Evolutionary conservation across 352 stramenopile genomes (phyloP).

Genomic region (Phytophthora niederhauseri): DNA sequence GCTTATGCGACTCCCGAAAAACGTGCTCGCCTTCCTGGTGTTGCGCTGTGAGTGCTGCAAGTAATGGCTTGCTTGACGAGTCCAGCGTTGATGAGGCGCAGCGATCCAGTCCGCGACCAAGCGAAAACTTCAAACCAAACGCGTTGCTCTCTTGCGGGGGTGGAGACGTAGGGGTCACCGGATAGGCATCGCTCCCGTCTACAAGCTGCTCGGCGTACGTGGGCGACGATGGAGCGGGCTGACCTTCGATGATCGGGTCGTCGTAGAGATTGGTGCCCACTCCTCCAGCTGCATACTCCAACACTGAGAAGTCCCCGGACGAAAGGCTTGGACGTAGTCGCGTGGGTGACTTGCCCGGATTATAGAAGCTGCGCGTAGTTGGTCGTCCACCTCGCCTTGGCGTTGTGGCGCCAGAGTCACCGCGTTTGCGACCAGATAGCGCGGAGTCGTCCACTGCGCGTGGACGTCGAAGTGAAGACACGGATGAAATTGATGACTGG

Average conservation of each 20-base stretch:
- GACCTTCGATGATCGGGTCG: slow-evolving; percentile 46
- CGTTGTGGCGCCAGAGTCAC: slow-evolving; percentile 31
- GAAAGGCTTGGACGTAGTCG: slow-evolving; percentile 36
- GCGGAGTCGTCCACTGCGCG: slow-evolving; percentile 52
- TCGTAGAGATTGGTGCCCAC: slow-evolving; percentile 40
- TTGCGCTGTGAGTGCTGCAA: slow-evolving; percentile 44
- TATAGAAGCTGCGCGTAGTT: slow-evolving; percentile 45
- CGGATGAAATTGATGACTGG: slow-evolving; percentile 30
- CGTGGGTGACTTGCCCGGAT: slow-evolving; percentile 34
- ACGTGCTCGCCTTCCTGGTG: slow-evolving; percentile 49
- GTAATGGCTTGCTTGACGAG: slow-evolving; percentile 38
- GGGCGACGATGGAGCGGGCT: slow-evolving; percentile 36
- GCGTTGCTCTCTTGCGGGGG: slow-evolving; percentile 15
- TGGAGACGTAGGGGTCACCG: slow-evolving; percentile 17
- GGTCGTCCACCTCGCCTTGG: slow-evolving; percentile 31
- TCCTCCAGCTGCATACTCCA: slow-evolving; percentile 32
- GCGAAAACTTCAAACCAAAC: slow-evolving; percentile 13
- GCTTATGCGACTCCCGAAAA: slow-evolving; percentile 48
- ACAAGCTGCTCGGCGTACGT: slow-evolving; percentile 33
- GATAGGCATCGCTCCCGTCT: slow-evolving; percentile 20
- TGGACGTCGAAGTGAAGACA: slow-evolving; percentile 26
- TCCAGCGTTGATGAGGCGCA: slow-evolving; percentile 37
- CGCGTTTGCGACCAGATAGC: slow-evolving; percentile 30
- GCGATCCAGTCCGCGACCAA: slow-evolving; percentile 29
- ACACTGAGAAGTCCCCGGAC: slow-evolving; percentile 28